Percentiles rank a stretch among this genome's conserved stretches.
Conservation (phyloP, 1,284 basidiomycete genomes). For the Boletus semigastroideus region DNA sequence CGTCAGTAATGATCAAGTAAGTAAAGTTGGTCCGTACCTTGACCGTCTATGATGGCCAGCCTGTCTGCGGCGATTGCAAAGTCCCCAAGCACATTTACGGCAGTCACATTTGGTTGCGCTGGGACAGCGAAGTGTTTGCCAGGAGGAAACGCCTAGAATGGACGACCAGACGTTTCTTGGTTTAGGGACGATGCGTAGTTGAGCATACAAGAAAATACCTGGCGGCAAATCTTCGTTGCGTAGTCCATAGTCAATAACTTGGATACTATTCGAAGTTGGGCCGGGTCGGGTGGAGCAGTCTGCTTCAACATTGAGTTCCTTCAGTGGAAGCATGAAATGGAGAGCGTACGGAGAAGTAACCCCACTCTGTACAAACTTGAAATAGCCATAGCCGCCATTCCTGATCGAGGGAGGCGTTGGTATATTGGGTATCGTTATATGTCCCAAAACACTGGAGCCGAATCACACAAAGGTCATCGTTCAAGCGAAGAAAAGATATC, state of each 20-base stretch:
- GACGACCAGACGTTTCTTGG: background rate
- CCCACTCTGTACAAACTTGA: constrained; percentile 94
- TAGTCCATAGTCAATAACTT: constrained; percentile 74
- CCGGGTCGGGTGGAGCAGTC: constrained; percentile 66
- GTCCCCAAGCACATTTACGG: constrained; percentile 78
- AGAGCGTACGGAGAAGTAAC: constrained; percentile 72
- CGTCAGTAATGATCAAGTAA: background rate
- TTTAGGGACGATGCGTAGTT: background rate
- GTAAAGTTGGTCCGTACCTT: constrained; percentile 46
- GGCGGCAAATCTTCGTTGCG: constrained; percentile 77
- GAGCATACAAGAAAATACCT: constrained; percentile 39
- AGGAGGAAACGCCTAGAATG: constrained; percentile 68
- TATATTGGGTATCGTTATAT: constrained; percentile 66
- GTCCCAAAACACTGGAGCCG: constrained; percentile 80
- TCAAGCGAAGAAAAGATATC: background rate
- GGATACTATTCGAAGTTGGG: constrained; percentile 73
- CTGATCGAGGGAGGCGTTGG: constrained; percentile 59
- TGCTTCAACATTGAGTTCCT: constrained; percentile 27
- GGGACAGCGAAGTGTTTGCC: constrained; percentile 79
- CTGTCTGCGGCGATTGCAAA: constrained; percentile 75
- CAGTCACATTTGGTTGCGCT: constrained; percentile 69
- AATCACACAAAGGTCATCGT: constrained; percentile 1
- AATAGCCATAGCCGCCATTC: constrained; percentile 88
- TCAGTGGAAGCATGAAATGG: constrained; percentile 8
- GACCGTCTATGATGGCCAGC: constrained; percentile 85